Base-by-base conservation (phyloP, 2,329 filamentous ascomycete species). In the Monascus ruber region DNA sequence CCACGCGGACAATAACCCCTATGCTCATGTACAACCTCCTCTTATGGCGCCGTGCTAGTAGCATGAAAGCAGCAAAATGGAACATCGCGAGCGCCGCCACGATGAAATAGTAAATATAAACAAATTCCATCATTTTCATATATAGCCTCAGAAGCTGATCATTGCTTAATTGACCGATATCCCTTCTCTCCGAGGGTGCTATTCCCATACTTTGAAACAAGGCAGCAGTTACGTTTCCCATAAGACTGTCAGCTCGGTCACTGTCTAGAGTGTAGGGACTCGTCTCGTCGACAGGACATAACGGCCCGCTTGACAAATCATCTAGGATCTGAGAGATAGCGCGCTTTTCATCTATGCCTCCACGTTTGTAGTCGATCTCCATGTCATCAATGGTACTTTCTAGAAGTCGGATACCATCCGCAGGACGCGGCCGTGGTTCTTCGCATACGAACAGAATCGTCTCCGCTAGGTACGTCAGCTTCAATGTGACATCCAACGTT, bases 401-500 rank as follows among this genome's bases (percentile, higher is more conserved):
- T 8, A 64, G 56, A 7, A 62, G 47, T 24, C 42, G 45, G 33
- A 64, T 53, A 17, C 59, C 59, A 10, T 43, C 37, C 10, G 41
- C 40, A 6, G 50, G 42, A 26, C 42, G 45, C 5, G 59, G 56
- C 5, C 53, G 52, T 41, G 58, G 55, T 26, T 57, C 50, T 44
- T 62, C 58, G 40, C 62, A 70, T 34, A 63, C 60, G 40, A 62
- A 58, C 27, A 56, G 42, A 25, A 68, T 55, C 6, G 59, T 62
- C 24, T 63, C 49, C 6, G 55, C 51, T 33, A 67, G 52, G 40
- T 69, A 65, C 24, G 48, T 49, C 36, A 63, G 53, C 41, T 66
- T 70, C 35, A 65, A 42, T 0, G 59, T 56, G 17, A 64, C 56
- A 40, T 69, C 67, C 24, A 69, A 53, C 5, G 69, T 66, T 31